Base-by-base conservation (phyloP, 108 stramenopile genomes). In the Cyclotella atomus region DNA sequence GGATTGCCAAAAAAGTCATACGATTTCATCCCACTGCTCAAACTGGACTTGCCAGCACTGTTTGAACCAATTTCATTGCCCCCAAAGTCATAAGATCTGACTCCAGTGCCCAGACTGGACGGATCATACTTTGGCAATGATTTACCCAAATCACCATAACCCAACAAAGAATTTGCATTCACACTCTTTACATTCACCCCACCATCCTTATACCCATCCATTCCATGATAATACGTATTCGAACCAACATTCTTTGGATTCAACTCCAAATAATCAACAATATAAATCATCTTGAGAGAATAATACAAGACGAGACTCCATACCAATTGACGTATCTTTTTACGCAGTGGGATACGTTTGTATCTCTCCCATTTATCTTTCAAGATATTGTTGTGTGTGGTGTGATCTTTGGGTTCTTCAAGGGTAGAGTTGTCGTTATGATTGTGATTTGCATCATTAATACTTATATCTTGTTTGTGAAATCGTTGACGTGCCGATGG, bases 251-350 rank as follows among this genome's bases (percentile, higher is more conserved):
- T n/a, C n/a, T n/a, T n/a, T n/a, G n/a, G n/a, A n/a, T n/a, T n/a
- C n/a, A n/a, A n/a, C n/a, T n/a, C n/a, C n/a, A n/a, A n/a, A n/a
- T n/a, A 64, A 65, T 77, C 76, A 27, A 53, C 54, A 34, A 45
- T 49, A 29, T 70, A 77, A 25, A 77, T 77, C 17, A 60, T 64
- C 56, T 68, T 77, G 53, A 59, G 55, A 10, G 62, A 35, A 24
- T 21, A 24, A 23, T 68, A 49, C n/a, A 70, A 29, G 2, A 77
- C 38, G 10, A 70, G 19, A 6, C 52, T 23, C 57, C 49, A 43
- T 12, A 77, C 41, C 3, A 77, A 25, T 29, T 59, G 27, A 53
- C 68, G 68, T 27, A 68, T 64, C 19, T 62, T 70, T 45, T 59
- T 75, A 19, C 57, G 55, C 16, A 23, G 32, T 16, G 74, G 59